Evolutionary conservation across 345 rosid genomes (phyloP), one percentile per base, ranked within the genome.

Genomic region (Luvunga scandens): DNA sequence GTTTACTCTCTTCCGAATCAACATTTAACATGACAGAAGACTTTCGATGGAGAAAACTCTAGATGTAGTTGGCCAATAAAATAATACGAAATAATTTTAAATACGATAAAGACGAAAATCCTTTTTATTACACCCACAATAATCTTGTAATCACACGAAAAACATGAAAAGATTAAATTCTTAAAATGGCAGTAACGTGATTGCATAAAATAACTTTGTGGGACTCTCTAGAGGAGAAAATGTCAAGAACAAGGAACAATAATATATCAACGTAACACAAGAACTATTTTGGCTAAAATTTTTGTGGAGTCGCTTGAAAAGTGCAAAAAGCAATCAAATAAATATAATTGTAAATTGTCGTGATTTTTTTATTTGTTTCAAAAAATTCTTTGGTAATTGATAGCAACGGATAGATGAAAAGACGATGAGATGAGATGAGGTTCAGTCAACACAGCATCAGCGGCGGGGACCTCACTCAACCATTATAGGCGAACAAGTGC

Each of bases 381-480:
- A 63, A 33, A 33, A 22, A 12, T 72, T 72, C 28, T 16, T 5
- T 53, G 2, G 5, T 18, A 18, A 48, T 56, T 22, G 75, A 53
- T 59, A 18, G 38, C 38, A 53, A 50, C 33, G 59, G 73, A 3
- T 21, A 4, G 28, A 30, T 69, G 28, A 36, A n/a, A 21, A 63
- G 56, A 4, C 5, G 30, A 55, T 19, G 64, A 18, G 56, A 42
- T 12, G 72, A 25, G 55, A 18, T 6, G 72, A 24, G 28, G 5
- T 27, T 53, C 39, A 64, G 78, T 60, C 67, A 73, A 61, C 50
- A 24, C 36, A 57, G 22, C 60, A 27, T 28, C 67, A 30, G 67
- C 9, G 67, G 62, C 33, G 48, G 76, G 62, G 71, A 45, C 78
- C 78, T 75, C 70, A 12, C 45, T 60, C 56, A 34, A 9, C 6